Percentiles rank a stretch among this genome's conserved stretches.
phyloP scores from a whole-genome alignment of 2,329 filamentous ascomycete genomes.

The Ophiocordyceps unilateralis region DNA sequence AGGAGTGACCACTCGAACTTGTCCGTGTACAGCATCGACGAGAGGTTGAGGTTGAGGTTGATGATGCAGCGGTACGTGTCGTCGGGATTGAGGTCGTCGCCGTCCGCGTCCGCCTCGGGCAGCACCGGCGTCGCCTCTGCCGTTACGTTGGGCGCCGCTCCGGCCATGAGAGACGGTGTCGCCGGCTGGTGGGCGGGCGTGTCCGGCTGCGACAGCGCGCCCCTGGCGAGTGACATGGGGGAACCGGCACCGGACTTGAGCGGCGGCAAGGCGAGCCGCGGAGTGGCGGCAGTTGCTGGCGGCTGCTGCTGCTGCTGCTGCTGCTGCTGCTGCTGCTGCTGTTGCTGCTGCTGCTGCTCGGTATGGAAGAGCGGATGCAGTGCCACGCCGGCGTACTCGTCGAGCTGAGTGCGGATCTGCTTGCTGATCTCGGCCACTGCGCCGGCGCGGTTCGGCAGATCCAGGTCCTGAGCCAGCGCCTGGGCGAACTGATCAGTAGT shows the following conservation, averaged over 20 bases:
- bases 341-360: conserved; percentile 16
- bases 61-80: conserved; percentile 92
- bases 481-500: conserved; percentile 95
- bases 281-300: conserved; percentile 8
- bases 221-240: conserved; percentile 15
- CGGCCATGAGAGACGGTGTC: conserved; percentile 28
- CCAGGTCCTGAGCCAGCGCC: conserved; percentile 77
- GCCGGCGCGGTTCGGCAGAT: conserved; percentile 58
- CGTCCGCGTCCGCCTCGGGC: conserved; percentile 39
- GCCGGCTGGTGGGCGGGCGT: conserved; percentile 36
- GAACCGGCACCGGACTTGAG: conserved; percentile 21
- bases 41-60: conserved; percentile 75
- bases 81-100: conserved; percentile 67
- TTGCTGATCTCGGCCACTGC: conserved; percentile 72
- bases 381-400: conserved; percentile 90
- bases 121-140: conserved; percentile 49
- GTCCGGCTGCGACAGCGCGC: conserved; percentile 23
- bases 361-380: conserved; percentile 82
- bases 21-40: conserved; percentile 85
- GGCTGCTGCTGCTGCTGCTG: neutral
- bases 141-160: conserved; percentile 35
- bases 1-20: conserved; percentile 96
- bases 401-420: conserved; percentile 85
- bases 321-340: conserved; percentile 5
- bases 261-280: conserved; percentile 10